Base-by-base conservation (phyloP, 495 filamentous ascomycete genomes). In the Penicillium paxilli region DNA sequence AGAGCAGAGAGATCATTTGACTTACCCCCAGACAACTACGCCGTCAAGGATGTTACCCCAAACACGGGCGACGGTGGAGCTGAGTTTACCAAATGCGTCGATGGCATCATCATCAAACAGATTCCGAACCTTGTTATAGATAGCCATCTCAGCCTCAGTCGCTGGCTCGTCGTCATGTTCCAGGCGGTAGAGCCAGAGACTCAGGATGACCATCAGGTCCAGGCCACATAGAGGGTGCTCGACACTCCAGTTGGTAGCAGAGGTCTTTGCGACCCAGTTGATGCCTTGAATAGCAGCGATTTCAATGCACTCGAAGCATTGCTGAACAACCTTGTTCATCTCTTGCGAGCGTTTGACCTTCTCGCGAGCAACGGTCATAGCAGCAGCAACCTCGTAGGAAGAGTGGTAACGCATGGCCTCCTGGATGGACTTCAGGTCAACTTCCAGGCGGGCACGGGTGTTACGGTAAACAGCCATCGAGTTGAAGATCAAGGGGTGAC, bases 11-110 rank as follows among this genome's bases (percentile, higher is more conserved):
- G n/a, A n/a, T n/a, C n/a, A n/a, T n/a, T n/a, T n/a, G n/a, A 80
- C 87, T 78, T 82, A 89, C 87, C 94, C 94, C 94, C 94, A 98
- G 52, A 98, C 94, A 60, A 97, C 93, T 55, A 97, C 94, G 71
- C 96, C 95, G 71, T 98, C 93, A 60, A 98, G 83, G 87, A 98
- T 98, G 57, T 90, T 91, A 68, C 95, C 94, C 94, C 94, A 98
- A 52, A 97, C 83, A 67, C 89, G 85, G 62, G 94, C 92, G 30
- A 98, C 93, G 45, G 90, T 91, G 26, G 91, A 90, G 71, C 93
- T 96, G 55, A 98, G 81, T 70, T 92, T 91, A 49, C 84, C 85
- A 74, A 88, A 90, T 20, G 83, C 73, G 51, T 95, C 88, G 57
- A 92, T 86, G 30, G 91, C 86, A 58, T 88, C 85, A 65, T 96